These are phyloP conservation scores for Plantago ovata DNA, from an alignment of 257 asterid genomes.

Conservation along the genomic window DNA sequence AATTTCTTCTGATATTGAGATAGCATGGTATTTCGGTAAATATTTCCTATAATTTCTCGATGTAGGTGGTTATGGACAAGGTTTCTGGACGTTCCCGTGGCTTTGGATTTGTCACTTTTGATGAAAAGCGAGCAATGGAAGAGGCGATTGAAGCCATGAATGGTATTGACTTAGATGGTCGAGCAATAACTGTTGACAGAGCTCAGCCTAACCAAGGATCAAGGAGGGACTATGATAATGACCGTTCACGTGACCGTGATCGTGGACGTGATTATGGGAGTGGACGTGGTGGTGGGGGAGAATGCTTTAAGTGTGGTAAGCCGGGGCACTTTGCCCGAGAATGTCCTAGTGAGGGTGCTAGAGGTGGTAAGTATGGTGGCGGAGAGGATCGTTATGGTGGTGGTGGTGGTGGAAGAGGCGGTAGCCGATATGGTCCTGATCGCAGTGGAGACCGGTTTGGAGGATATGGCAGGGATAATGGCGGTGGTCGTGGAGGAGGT, in stretches of 20 bases:
- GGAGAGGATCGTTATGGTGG: conserved; percentile 52
- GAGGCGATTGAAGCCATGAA: conserved; percentile 86
- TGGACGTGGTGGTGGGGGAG: conserved; percentile 66
- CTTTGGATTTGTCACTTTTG: conserved; percentile 79
- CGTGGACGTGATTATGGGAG: conserved; percentile 43
- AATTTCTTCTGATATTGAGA: conserved; percentile 3
- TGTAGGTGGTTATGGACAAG: conserved; percentile 73
- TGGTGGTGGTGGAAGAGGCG: conserved; percentile 42
- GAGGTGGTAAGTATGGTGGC: conserved; percentile 56
- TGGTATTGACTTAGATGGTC: conserved; percentile 79
- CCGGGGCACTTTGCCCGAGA: conserved; percentile 92
- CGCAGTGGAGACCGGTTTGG: conserved; percentile 61
- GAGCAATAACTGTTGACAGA: conserved; percentile 71
- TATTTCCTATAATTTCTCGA: neutral
- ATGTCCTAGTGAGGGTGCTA: conserved; percentile 70
- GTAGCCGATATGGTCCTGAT: conserved; percentile 64
- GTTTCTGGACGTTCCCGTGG: conserved; percentile 86
- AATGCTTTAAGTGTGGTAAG: conserved; percentile 82
- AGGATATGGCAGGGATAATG: conserved; percentile 50
- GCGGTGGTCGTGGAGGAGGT: conserved; percentile 64
- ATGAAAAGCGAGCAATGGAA: conserved; percentile 68
- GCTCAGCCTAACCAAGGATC: conserved; percentile 72
- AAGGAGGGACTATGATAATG: conserved; percentile 51
- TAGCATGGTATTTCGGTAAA: neutral
- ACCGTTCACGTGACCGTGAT: conserved; percentile 58